A percentile compares a stretch with the other conserved stretches of the same genome.
phyloP scores from a whole-genome alignment of 305 asterid species.

The Solanum aculeatissimum region DNA sequence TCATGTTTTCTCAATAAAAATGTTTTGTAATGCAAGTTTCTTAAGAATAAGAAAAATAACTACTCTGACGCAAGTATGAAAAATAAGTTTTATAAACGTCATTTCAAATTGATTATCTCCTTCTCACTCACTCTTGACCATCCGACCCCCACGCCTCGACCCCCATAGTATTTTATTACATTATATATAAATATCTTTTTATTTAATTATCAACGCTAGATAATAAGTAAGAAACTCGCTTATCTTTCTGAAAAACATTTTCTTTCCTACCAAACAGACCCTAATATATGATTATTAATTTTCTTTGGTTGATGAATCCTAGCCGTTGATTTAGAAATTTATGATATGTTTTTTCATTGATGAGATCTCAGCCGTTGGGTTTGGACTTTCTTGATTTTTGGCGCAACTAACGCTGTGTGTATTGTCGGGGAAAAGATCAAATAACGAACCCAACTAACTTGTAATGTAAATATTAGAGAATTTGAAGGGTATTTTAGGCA shows the following conservation, averaged over 20 bases:
- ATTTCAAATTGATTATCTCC: not conserved
- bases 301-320: not conserved
- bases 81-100: not conserved
- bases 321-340: not conserved
- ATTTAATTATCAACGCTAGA: not conserved
- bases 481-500: not conserved
- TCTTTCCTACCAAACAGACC: not conserved
- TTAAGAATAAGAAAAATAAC: not conserved
- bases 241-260: not conserved
- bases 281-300: not conserved
- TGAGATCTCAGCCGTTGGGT: slow-evolving; percentile 13
- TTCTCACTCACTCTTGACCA: not conserved
- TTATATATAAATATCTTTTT: not conserved
- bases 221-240: not conserved
- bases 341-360: not conserved
- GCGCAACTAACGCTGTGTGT: slow-evolving; percentile 20
- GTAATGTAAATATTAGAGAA: not conserved
- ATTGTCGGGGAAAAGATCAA: not conserved
- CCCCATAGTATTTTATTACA: not conserved
- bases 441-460: slow-evolving; percentile 19
- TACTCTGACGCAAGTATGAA: accelerated
- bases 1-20: not conserved
- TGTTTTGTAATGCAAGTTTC: not conserved
- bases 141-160: accelerated
- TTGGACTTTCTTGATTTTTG: slow-evolving; percentile 14